Evolutionary conservation across 2,329 filamentous ascomycete genomes (phyloP), one percentile per base, ranked within the genome.

Genomic region (Gliomastix tumulicola): DNA sequence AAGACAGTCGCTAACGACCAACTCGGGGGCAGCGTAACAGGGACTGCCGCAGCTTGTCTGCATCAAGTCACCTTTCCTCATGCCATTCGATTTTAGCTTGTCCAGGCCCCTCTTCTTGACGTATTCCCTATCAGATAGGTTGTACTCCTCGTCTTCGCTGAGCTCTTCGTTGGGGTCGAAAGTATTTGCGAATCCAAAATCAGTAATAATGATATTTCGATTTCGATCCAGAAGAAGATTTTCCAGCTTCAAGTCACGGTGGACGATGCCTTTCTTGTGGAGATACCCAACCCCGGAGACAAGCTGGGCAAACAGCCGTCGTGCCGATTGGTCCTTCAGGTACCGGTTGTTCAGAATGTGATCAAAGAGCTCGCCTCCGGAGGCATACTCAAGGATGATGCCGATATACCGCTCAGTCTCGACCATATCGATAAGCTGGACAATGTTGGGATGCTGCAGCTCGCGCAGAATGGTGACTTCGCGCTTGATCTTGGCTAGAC

Each of bases 161-260:
- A 98, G 72, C 57, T 96, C 88, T 54, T 98, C 92, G 23, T 70
- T 66, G 1, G 92, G 79, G 54, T 96, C 85, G 55, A 98, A 98
- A 1, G 89, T 97, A 62, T 98, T 98, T 48, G 92, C 92, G 57
- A 98, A 98, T 15, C 92, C 92, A 62, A 98, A 98, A 63, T 98
- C 92, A 13, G 92, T 98, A 55, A 98, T 98, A 64, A 98, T 98
- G 54, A 98, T 97, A 67, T 98, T 98, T 44, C 88, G 84, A 56
- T 98, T 96, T 44, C 90, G 83, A 62, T 98, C 92, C 35, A 98
- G 74, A 25, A 98, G 74, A 50, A 98, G 61, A 55, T 98, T 98
- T 64, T 98, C 92, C 32, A 98, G 72, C 65, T 98, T 98, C 47
- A 98, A 65, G 65, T 98, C 92, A 51, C 92, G 82, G 59, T 98